A percentile compares a stretch with the other conserved stretches of the same genome.
Conservation (phyloP, 1,139 yeast genomes). For the Arxiozyma slooffiae region DNA sequence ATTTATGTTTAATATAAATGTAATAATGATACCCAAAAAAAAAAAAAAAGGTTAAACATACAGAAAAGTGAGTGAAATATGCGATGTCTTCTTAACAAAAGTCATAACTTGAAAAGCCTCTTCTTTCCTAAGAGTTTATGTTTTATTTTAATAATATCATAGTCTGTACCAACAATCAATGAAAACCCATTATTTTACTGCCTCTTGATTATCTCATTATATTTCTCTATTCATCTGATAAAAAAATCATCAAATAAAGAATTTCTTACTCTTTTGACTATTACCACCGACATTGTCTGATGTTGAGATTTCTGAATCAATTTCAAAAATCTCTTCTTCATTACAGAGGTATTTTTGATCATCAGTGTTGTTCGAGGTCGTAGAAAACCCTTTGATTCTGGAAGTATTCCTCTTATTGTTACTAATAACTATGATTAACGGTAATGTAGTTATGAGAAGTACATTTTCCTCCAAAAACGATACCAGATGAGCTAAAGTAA, state of each 20-base stretch:
- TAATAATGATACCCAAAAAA: neutral
- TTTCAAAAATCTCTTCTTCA: neutral
- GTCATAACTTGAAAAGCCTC: constrained; percentile 38
- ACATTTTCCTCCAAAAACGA: neutral
- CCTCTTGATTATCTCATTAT: neutral
- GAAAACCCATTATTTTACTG: constrained; percentile 30
- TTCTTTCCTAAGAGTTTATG: constrained; percentile 42
- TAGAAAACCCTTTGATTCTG: constrained; percentile 27
- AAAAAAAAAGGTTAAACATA: neutral
- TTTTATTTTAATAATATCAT: constrained; percentile 43
- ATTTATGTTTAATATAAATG: neutral
- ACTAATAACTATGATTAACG: neutral
- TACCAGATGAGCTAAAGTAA: constrained; percentile 1
- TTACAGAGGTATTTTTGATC: constrained; percentile 2
- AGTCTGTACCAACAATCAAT: constrained; percentile 39
- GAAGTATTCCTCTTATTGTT: constrained; percentile 15
- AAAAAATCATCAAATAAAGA: neutral
- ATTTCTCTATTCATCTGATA: neutral
- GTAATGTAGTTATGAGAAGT: neutral
- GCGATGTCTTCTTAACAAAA: constrained; percentile 15
- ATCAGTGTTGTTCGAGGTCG: constrained; percentile 14
- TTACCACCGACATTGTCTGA: neutral
- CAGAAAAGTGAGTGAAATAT: neutral
- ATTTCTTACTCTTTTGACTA: neutral
- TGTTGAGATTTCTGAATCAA: constrained; percentile 5